Percentiles rank a stretch among this genome's conserved stretches.
phyloP scores from a whole-genome alignment of 805 yeast species.

The Zygosaccharomyces lentus region DNA sequence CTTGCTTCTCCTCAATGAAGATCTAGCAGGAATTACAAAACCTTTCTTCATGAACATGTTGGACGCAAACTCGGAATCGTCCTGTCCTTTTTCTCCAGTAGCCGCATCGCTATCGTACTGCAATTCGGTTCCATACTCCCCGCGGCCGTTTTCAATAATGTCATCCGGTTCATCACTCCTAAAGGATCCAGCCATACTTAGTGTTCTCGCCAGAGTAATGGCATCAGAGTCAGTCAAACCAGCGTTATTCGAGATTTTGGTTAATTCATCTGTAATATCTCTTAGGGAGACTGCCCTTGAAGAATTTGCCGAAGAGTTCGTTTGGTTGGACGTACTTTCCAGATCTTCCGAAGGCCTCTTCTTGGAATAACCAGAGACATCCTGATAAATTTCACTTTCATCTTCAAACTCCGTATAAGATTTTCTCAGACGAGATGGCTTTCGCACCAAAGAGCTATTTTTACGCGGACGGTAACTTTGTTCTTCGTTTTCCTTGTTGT shows the following conservation, averaged over 20 bases:
- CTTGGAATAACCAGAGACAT: constrained; percentile 30
- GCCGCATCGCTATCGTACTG: constrained; percentile 1
- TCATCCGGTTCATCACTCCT: constrained; percentile 19
- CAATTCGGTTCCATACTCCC: constrained; percentile 1
- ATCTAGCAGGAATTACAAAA: constrained; percentile 31
- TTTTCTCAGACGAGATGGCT: constrained; percentile 33
- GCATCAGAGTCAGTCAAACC: constrained; percentile 80
- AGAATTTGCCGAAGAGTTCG: constrained; percentile 7
- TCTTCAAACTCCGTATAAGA: constrained; percentile 33
- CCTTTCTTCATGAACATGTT: constrained; percentile 30
- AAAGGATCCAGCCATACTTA: constrained; percentile 66
- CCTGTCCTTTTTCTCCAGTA: constrained; percentile 5
- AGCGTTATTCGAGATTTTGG: constrained; percentile 67
- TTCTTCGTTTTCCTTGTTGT: constrained; percentile 20
- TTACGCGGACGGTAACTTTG: constrained; percentile 28
- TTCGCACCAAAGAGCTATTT: constrained; percentile 29
- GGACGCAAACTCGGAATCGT: constrained; percentile 30
- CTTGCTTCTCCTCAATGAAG: constrained; percentile 42
- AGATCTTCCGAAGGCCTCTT: background rate
- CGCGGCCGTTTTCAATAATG: constrained; percentile 1
- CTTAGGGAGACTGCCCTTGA: constrained; percentile 52
- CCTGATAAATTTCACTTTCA: constrained; percentile 32
- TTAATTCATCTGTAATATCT: constrained; percentile 71
- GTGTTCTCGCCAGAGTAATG: constrained; percentile 72
- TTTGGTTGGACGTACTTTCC: constrained; percentile 1